Conservation (phyloP, 1,284 basidiomycete genomes). For the Heterobasidion annosum region DNA sequence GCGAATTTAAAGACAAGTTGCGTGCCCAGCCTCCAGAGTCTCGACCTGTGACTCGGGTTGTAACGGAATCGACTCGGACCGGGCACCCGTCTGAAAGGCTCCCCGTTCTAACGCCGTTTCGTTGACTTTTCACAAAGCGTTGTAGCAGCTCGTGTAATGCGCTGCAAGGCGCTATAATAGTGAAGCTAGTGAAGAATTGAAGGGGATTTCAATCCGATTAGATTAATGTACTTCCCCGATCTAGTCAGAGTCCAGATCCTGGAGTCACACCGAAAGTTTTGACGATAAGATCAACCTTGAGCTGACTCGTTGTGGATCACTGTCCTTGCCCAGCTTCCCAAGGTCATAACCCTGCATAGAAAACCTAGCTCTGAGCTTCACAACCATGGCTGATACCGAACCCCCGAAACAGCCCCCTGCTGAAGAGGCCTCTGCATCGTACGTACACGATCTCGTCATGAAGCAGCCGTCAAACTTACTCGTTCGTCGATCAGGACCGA, state of each 20-base stretch:
- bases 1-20: too few relatives aligned
- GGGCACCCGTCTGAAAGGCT: not conserved
- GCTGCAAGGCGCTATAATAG: not conserved
- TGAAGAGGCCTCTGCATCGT: conserved; percentile 6
- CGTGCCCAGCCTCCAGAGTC: not conserved
- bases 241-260: too few relatives aligned
- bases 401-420: not conserved
- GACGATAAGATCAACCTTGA: too few relatives aligned
- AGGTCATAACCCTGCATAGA: too few relatives aligned
- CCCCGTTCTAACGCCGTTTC: not conserved
- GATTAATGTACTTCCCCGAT: too few relatives aligned
- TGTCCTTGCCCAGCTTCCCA: too few relatives aligned
- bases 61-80: not conserved
- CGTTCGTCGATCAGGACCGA: conserved; percentile 18
- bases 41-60: not conserved
- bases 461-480: not conserved
- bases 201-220: too few relatives aligned
- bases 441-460: conserved; percentile 4
- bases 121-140: not conserved
- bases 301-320: too few relatives aligned
- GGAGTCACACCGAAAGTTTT: too few relatives aligned
- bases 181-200: not conserved
- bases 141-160: not conserved
- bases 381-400: not conserved
- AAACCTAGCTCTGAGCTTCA: too few relatives aligned